Evolutionary conservation across 2,329 filamentous ascomycete genomes (phyloP).

Genomic region (Beauveria scarabaeidicola): DNA sequence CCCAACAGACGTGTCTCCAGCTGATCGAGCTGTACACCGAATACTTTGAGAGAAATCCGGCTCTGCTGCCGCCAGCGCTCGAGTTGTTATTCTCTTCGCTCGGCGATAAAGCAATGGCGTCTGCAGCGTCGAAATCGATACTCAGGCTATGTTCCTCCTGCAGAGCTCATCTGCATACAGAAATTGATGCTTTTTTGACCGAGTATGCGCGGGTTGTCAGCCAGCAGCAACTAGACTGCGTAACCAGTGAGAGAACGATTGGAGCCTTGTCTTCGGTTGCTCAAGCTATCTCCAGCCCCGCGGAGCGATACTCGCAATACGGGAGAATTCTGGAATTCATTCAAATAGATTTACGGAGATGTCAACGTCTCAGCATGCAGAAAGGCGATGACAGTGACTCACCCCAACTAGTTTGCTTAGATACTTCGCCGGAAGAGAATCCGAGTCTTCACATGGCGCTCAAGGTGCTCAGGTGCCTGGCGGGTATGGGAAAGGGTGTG

Average conservation of each 20-base stretch:
- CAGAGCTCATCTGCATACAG: conserved; percentile 55
- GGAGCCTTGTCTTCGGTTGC: conserved; percentile 68
- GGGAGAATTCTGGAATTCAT: conserved; percentile 53
- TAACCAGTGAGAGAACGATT: conserved; percentile 64
- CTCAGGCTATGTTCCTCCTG: conserved; percentile 68
- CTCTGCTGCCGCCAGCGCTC: conserved; percentile 59
- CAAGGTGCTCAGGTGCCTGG: conserved; percentile 57
- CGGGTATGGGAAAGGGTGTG: conserved; percentile 62
- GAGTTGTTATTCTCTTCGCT: conserved; percentile 68
- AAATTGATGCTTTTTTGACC: conserved; percentile 59
- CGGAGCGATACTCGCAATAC: conserved; percentile 44
- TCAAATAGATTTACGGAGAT: conserved; percentile 41
- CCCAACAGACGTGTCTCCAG: conserved; percentile 59
- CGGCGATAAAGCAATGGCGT: conserved; percentile 51
- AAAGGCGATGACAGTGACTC: background rate
- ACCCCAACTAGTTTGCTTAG: conserved; percentile 15
- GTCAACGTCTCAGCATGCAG: conserved; percentile 10
- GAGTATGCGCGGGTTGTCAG: conserved; percentile 60
- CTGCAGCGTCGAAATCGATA: conserved; percentile 68
- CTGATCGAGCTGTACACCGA: conserved; percentile 65
- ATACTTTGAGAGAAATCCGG: conserved; percentile 64
- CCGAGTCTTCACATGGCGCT: conserved; percentile 39
- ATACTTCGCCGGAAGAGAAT: conserved; percentile 29
- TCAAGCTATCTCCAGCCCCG: conserved; percentile 57
- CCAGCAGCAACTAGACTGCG: conserved; percentile 47